These are phyloP conservation scores for Paxillus ammoniavirescens DNA, from an alignment of 768 basidiomycete genomes.

Conservation along the genomic window DNA sequence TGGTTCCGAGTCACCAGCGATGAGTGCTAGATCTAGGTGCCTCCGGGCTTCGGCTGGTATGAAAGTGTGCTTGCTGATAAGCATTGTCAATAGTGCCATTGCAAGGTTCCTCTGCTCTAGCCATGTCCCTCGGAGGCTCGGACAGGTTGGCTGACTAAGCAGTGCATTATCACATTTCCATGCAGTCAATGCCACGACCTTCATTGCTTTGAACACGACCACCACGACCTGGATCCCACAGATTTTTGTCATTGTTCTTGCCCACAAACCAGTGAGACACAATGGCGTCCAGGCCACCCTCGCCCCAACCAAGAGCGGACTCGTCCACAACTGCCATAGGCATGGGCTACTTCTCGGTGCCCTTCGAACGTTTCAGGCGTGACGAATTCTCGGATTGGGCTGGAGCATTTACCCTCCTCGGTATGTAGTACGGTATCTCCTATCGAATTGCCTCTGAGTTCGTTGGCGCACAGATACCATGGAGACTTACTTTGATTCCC, in stretches of 20 bases:
- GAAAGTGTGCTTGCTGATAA: too few species aligned
- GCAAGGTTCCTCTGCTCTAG: too few species aligned
- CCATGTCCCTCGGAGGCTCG: too few species aligned
- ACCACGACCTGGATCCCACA: slow-evolving; percentile 3
- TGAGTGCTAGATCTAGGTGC: too few species aligned
- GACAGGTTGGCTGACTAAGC: slow-evolving; percentile 24
- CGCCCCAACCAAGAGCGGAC: slow-evolving; percentile 35
- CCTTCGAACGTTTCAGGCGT: slow-evolving; percentile 71
- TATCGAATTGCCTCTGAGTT: neutral
- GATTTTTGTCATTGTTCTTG: slow-evolving; percentile 15
- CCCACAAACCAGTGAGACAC: slow-evolving; percentile 11
- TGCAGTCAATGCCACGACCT: neutral
- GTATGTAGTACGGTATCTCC: slow-evolving; percentile 39
- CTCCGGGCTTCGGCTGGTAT: too few species aligned
- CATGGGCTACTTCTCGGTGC: slow-evolving; percentile 59
- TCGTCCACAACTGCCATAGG: slow-evolving; percentile 19
- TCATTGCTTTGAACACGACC: slow-evolving; percentile 7
- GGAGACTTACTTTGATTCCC: slow-evolving; percentile 94
- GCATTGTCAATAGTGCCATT: neutral
- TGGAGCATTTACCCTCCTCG: slow-evolving; percentile 82
- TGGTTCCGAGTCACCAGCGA: neutral
- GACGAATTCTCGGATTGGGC: slow-evolving; percentile 78
- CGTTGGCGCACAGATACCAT: slow-evolving; percentile 64
- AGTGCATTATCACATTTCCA: neutral
- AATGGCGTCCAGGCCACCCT: slow-evolving; percentile 39